phyloP scores from a whole-genome alignment of 2,329 filamentous ascomycete species.

The Trichoderma sp. region DNA sequence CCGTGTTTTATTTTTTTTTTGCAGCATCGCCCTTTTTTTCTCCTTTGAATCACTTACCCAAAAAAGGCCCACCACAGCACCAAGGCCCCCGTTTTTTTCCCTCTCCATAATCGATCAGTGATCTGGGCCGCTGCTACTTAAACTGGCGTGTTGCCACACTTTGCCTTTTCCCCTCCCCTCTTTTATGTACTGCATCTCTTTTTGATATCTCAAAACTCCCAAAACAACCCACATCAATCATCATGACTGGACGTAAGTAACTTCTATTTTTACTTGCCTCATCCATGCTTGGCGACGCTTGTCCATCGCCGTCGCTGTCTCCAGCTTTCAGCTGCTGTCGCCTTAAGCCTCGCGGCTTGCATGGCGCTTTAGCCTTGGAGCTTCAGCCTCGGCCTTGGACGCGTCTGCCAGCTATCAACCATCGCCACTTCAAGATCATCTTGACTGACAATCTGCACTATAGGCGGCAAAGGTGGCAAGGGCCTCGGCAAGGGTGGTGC shows the following conservation, averaged over 20 bases:
- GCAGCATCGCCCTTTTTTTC: background rate
- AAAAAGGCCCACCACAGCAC: background rate
- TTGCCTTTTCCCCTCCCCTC: slow-evolving; percentile 19
- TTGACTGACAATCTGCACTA: slow-evolving; percentile 43
- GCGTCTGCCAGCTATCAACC: background rate
- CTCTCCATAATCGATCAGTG: slow-evolving; percentile 32
- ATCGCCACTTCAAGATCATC: background rate
- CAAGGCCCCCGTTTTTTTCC: background rate
- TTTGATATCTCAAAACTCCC: background rate
- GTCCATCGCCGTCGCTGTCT: background rate
- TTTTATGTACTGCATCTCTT: slow-evolving; percentile 20
- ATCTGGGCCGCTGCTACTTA: slow-evolving; percentile 41
- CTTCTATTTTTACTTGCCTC: background rate
- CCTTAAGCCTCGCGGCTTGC: background rate
- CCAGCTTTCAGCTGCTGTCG: background rate
- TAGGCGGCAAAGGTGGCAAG: slow-evolving; percentile 94
- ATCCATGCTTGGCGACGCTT: background rate
- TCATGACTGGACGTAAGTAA: slow-evolving; percentile 39
- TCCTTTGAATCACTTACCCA: slow-evolving; percentile 3
- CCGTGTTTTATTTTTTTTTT: background rate
- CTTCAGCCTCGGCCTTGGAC: slow-evolving; percentile 5
- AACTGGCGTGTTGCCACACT: slow-evolving; percentile 33
- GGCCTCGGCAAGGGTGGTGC: slow-evolving; percentile 97
- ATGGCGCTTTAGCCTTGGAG: background rate
- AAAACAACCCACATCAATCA: slow-evolving; percentile 23